Percentiles rank a stretch among this genome's conserved stretches.
phyloP scores from a whole-genome alignment of 2,329 filamentous ascomycete genomes.

The Hypocrella siamensis region DNA sequence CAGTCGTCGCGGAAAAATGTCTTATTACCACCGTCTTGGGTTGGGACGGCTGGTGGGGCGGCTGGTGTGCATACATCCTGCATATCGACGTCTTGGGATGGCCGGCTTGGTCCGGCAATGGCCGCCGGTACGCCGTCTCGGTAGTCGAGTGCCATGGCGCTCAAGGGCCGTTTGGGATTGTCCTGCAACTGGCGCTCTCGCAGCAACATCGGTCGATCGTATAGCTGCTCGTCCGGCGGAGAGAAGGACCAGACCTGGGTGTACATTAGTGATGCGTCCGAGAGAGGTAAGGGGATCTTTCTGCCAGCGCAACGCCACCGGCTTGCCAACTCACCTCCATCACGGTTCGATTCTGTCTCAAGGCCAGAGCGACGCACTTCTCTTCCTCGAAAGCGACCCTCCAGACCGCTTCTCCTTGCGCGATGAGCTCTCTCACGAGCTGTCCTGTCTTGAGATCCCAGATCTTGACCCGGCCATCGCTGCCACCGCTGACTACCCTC shows the following conservation, averaged over 20 bases:
- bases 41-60: slow-evolving; percentile 22
- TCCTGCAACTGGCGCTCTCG: slow-evolving; percentile 30
- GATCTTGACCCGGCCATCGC: slow-evolving; percentile 94
- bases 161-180: slow-evolving; percentile 31
- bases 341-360: slow-evolving; percentile 69
- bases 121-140: slow-evolving; percentile 15
- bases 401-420: slow-evolving; percentile 91
- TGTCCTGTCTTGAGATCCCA: slow-evolving; percentile 92
- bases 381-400: slow-evolving; percentile 96
- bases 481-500: slow-evolving; percentile 87
- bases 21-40: slow-evolving; percentile 24
- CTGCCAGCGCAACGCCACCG: neutral
- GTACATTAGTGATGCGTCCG: slow-evolving; percentile 4
- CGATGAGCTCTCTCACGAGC: slow-evolving; percentile 78
- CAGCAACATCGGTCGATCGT: slow-evolving; percentile 35
- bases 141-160: slow-evolving; percentile 32
- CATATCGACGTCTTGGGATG: slow-evolving; percentile 38
- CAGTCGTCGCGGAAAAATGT: slow-evolving; percentile 36
- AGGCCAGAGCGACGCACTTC: slow-evolving; percentile 91
- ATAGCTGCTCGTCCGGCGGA: slow-evolving; percentile 55
- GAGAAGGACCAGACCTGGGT: slow-evolving; percentile 85
- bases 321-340: slow-evolving; percentile 70
- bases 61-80: slow-evolving; percentile 39
- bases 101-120: slow-evolving; percentile 15
- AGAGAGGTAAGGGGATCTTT: neutral